phyloP scores from a whole-genome alignment of 192 early-diverging fungal genomes.

The Cladochytrium replicatum region DNA sequence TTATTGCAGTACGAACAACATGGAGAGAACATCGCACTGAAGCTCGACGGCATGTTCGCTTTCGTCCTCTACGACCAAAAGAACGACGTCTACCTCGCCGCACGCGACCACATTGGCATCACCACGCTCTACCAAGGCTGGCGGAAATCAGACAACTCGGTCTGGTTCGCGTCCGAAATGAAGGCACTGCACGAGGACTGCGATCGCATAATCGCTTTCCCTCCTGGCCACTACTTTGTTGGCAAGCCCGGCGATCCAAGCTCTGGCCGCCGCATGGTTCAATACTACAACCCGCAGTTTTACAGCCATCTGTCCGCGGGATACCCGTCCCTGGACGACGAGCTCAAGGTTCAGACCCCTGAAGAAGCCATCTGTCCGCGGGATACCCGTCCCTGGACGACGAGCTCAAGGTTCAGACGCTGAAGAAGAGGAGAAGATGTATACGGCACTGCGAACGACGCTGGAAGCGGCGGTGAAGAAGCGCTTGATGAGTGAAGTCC shows the following conservation, averaged over 20 bases:
- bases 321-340: slow-evolving; percentile 33
- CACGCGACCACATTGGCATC: slow-evolving; percentile 96
- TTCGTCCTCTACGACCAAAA: slow-evolving; percentile 84
- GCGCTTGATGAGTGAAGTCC: slow-evolving; percentile 95
- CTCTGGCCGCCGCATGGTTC: slow-evolving; percentile 57
- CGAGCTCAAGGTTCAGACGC: slow-evolving; percentile 39
- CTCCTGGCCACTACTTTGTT: slow-evolving; percentile 90
- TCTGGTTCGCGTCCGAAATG: slow-evolving; percentile 91
- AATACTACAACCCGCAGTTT: slow-evolving; percentile 90
- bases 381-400: slow-evolving; percentile 31
- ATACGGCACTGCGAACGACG: slow-evolving; percentile 63
- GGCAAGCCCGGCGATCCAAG: no score
- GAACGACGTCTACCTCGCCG: slow-evolving; percentile 75
- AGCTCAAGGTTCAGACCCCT: slow-evolving; percentile 37
- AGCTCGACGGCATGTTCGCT: slow-evolving; percentile 95
- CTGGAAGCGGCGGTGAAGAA: slow-evolving; percentile 86
- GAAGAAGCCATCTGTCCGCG: slow-evolving; percentile 25
- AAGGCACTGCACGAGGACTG: slow-evolving; percentile 96
- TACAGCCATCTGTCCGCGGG: slow-evolving; percentile 36
- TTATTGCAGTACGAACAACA: slow-evolving; percentile 39
- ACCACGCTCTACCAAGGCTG: slow-evolving; percentile 96
- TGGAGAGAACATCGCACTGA: slow-evolving; percentile 71
- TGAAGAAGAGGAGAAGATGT: slow-evolving; percentile 46
- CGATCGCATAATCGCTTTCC: slow-evolving; percentile 94
- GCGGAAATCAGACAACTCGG: slow-evolving; percentile 68